Base-by-base conservation (phyloP, 495 filamentous ascomycete species). In the Penicillium goetzii region DNA sequence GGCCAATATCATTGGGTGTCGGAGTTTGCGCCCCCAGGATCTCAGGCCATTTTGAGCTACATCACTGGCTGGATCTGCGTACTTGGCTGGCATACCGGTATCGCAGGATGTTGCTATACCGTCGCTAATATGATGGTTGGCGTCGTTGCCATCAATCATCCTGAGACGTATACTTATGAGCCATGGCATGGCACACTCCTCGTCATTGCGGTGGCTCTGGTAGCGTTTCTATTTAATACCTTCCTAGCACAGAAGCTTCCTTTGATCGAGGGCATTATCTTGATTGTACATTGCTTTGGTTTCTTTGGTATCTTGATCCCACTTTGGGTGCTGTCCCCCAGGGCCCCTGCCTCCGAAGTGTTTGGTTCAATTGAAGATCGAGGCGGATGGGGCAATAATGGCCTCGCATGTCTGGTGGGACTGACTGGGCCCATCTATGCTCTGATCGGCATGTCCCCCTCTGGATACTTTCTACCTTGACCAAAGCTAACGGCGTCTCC, bases 151-250 rank as follows among this genome's bases (percentile, higher is more conserved):
- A 72, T 89, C 36, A 84, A 82, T 59, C 60, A 85, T 34, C 74
- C 80, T 1, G 66, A 67, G 10, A 51, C 30, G 23, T 15, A 15
- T 50, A 3, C 25, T 11, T 43, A 51, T 9, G 10, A 43, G 30
- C n/a, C 36, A 55, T 90, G 84, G 83, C 87, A 89, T 60, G 84
- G 84, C 9, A 86, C 86, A 0, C 68, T 89, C n/a, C 74, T 89
- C 17, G 76, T 82, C 38, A 81, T 85, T 60, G 84, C 77, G 34
- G 78, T 84, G 36, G 76, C 83, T 0, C 61, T 76, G 4, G 75
- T 87, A 38, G 77, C 77, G 9, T 78, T 84, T 19, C 23, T 84
- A 6, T 83, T 88, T 70, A 90, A 89, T 70, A 84, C 81, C 5
- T 76, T 81, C 41, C 60, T 86, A 0, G 80, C 81, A 2, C 79